phyloP scores from a whole-genome alignment of 148 eudicot species.

The Rhododendron henanense region DNA sequence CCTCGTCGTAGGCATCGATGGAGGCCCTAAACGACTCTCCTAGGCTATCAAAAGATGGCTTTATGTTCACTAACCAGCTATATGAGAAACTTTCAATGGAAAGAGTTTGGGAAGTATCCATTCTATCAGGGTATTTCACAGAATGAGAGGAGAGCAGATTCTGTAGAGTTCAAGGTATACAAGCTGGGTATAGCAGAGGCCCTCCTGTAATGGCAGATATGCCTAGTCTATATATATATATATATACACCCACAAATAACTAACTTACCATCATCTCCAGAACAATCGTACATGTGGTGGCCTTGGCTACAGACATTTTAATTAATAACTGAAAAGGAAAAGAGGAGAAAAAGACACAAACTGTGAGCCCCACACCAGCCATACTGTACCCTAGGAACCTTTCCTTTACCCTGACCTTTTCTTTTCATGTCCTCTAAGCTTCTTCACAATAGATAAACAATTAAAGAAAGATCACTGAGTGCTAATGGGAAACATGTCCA shows the following conservation, averaged over 20 bases:
- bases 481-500: not conserved
- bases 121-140: conserved; percentile 12
- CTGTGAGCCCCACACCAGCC: conserved; percentile 28
- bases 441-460: not conserved
- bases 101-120: conserved; percentile 52
- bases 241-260: not conserved
- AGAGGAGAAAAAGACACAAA: conserved; percentile 29
- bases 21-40: conserved; percentile 55
- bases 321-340: conserved; percentile 24
- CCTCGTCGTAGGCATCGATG: conserved; percentile 48
- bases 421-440: not conserved
- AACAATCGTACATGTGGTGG: conserved; percentile 21
- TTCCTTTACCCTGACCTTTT: conserved; percentile 10
- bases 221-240: conserved; percentile 11
- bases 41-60: conserved; percentile 57
- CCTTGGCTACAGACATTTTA: conserved; percentile 22
- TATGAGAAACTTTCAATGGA: conserved; percentile 84
- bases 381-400: conserved; percentile 14
- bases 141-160: not conserved
- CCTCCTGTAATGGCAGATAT: conserved; percentile 2
- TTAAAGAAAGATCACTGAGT: not conserved
- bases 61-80: conserved; percentile 69
- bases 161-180: not conserved
- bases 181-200: not conserved
- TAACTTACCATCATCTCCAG: not conserved